Evolutionary conservation across 352 stramenopile species (phyloP).

Genomic region (Halophytophthora batemanensis): DNA sequence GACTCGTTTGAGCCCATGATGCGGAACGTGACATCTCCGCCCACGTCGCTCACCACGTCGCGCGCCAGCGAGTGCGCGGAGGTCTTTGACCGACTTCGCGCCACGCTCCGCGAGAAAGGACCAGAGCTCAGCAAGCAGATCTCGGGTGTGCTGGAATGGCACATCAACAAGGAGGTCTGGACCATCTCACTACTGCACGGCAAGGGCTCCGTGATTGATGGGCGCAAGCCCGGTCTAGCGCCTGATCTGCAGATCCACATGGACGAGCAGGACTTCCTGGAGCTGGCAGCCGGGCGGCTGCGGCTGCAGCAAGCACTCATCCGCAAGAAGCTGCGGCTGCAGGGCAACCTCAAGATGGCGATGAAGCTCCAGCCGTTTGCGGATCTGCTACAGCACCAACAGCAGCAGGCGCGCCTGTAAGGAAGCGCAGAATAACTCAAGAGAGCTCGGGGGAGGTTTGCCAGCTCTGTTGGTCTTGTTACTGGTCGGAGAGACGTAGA

Average conservation of each 20-base stretch:
- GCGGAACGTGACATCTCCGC: conserved; percentile 52
- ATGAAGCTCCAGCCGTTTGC: conserved; percentile 73
- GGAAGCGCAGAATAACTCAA: neutral
- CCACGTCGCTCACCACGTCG: conserved; percentile 52
- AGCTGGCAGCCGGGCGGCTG: conserved; percentile 52
- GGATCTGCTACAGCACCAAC: conserved; percentile 52
- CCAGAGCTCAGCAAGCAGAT: conserved; percentile 53
- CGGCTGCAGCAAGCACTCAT: conserved; percentile 62
- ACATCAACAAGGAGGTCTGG: conserved; percentile 70
- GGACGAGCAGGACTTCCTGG: conserved; percentile 67
- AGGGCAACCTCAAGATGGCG: conserved; percentile 68
- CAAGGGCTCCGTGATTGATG: conserved; percentile 45
- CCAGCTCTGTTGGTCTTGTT: no score
- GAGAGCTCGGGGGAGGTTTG: neutral
- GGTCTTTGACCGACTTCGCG: conserved; percentile 52
- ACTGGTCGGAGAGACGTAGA: no score
- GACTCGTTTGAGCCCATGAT: conserved; percentile 79
- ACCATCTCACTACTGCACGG: conserved; percentile 57
- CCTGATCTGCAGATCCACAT: conserved; percentile 61
- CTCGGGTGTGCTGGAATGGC: conserved; percentile 59
- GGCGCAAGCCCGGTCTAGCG: conserved; percentile 39
- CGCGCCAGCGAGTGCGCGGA: conserved; percentile 52
- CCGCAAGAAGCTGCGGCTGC: conserved; percentile 57
- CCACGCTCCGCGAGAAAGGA: conserved; percentile 39
- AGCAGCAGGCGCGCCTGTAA: conserved; percentile 31